Base-by-base conservation (phyloP, 257 asterid species). In the Parsonsia alboflavescens region DNA sequence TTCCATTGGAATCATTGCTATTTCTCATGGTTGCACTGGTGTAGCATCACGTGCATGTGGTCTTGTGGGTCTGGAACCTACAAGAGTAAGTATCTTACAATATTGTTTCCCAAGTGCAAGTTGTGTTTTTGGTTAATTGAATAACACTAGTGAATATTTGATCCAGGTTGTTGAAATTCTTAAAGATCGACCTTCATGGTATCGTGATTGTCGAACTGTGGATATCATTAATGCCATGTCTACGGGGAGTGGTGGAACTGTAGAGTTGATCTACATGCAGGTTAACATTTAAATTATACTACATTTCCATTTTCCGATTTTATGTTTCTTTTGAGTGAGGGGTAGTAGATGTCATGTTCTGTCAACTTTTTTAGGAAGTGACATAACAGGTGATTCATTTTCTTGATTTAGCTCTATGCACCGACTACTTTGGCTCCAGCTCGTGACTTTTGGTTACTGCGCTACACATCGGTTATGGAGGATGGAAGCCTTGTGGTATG, bases 31-130 rank as follows among this genome's bases (percentile, higher is more conserved):
- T 75, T 81, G 89, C 86, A 80, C 84, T 83, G 89, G 89, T 71
- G 80, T 95, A 36, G 99, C 98, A 86, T 92, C 99, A 21, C 99
- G 99, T 83, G 99, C 99, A 28, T 95, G 99, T 61, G 96, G 98
- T 74, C 97, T 95, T 66, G 97, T 95, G 82, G 97, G 98, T 42
- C 77, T 95, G 44, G 98, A 95, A 73, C 99, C 99, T 68, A 84
- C 96, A 49, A 87, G 98, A 81, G 99, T 95, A 80, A 79, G 94
- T 85, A 59, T 76, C 39, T 21, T 52, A 10, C 56, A 36, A 64
- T 17, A 15, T 28, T 30, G 53, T 54, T 72, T 12, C 16, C 16
- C 28, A 54, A 45, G 53, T 9, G 53, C 19, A 9, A 33, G 69
- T 19, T 75, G 42, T 75, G 42, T 75, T 74, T 22, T 28, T 66